Percentiles rank a stretch among this genome's conserved stretches.
Conservation (phyloP, 495 filamentous ascomycete genomes). For the Chaetomium tenue region DNA sequence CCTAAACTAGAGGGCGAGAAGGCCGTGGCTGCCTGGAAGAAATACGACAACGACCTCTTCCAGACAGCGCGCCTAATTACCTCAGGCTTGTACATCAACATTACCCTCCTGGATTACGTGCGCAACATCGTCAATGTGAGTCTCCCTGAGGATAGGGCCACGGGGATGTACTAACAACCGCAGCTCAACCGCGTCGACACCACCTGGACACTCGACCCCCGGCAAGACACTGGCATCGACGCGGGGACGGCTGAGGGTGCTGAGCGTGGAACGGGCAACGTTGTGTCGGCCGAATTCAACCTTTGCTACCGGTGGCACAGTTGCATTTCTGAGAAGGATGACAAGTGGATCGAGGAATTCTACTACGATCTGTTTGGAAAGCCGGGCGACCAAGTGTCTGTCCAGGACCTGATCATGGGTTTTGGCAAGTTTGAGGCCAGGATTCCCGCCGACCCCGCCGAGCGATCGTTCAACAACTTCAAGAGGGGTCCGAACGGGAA, state of each 20-base stretch:
- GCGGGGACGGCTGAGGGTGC: conserved; percentile 55
- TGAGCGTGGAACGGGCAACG: conserved; percentile 64
- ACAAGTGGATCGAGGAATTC: conserved; percentile 68
- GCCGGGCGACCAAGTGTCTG: conserved; percentile 49
- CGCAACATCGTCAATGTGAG: conserved; percentile 72
- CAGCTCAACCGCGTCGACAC: conserved; percentile 68
- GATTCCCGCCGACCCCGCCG: conserved; percentile 59
- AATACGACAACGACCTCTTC: conserved; percentile 82
- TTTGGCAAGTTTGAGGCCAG: conserved; percentile 58
- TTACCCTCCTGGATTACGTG: conserved; percentile 78
- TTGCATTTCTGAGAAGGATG: conserved; percentile 68
- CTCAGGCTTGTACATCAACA: conserved; percentile 82
- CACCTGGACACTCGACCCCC: conserved; percentile 78
- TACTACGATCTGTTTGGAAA: conserved; percentile 65
- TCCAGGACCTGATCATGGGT: conserved; percentile 57
- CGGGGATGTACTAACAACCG: background rate
- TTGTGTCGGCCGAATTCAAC: conserved; percentile 72
- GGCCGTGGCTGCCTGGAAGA: conserved; percentile 59
- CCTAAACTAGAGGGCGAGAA: conserved; percentile 48
- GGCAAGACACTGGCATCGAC: conserved; percentile 56
- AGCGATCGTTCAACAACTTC: conserved; percentile 64
- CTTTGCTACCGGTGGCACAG: conserved; percentile 76
- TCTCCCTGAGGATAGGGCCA: background rate
- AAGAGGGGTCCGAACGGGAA: conserved; percentile 58
- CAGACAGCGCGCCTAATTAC: conserved; percentile 77